phyloP scores from a whole-genome alignment of 2,329 filamentous ascomycete species.

The Verticillium klebahnii region DNA sequence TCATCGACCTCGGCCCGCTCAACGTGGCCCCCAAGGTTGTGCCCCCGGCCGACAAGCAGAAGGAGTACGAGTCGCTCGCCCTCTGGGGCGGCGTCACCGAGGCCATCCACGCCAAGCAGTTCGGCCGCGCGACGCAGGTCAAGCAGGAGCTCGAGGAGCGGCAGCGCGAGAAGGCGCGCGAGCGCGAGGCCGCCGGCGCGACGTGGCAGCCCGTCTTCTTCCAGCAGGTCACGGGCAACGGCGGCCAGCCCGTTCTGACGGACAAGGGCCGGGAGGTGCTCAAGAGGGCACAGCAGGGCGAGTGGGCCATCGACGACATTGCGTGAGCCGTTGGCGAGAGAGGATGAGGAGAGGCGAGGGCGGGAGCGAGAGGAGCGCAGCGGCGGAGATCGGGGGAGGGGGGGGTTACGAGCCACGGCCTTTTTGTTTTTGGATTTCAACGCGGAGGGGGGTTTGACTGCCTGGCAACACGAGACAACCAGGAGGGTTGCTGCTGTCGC shows the following conservation, averaged over 20 bases:
- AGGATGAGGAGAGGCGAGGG: not conserved
- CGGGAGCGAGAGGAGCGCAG: not conserved
- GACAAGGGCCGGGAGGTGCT: conserved; percentile 48
- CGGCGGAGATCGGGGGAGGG: not conserved
- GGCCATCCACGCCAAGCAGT: conserved; percentile 81
- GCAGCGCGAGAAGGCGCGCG: conserved; percentile 79
- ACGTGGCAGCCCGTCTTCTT: conserved; percentile 91
- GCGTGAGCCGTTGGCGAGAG: conserved; percentile 18
- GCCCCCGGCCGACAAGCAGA: conserved; percentile 72
- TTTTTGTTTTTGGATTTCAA: not conserved
- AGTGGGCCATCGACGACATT: conserved; percentile 46
- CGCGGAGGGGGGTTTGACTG: too few relatives aligned
- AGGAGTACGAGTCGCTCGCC: conserved; percentile 82
- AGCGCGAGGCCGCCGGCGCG: conserved; percentile 64
- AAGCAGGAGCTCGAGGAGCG: conserved; percentile 91
- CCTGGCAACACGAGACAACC: too few relatives aligned
- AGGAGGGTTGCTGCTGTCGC: not conserved
- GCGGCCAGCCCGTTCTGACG: conserved; percentile 50
- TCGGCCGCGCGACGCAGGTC: conserved; percentile 72
- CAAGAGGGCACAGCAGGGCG: conserved; percentile 45
- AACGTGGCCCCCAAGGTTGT: conserved; percentile 72
- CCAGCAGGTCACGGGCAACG: conserved; percentile 51
- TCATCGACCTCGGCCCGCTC: conserved; percentile 86
- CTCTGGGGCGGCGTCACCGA: conserved; percentile 87
- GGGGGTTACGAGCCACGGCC: not conserved